phyloP scores from a whole-genome alignment of 192 early-diverging fungal species.

The Backusella macrospora region DNA sequence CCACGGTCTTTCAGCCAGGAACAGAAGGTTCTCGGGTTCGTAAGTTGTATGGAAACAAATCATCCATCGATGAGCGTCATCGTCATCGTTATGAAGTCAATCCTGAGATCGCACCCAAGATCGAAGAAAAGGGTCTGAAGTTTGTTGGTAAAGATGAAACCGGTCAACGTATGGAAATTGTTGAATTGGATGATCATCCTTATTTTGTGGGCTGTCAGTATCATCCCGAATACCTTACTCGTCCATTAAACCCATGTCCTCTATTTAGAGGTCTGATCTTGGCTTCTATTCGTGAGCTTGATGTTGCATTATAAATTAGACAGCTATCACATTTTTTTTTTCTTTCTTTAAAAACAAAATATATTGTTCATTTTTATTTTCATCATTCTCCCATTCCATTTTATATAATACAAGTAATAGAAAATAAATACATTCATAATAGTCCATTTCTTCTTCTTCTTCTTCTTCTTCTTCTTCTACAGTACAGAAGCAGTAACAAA shows the following conservation, averaged over 20 bases:
- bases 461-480: neutral
- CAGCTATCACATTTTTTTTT: neutral
- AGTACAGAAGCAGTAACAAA: slow-evolving; percentile 18
- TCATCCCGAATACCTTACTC: slow-evolving; percentile 97
- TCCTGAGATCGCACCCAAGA: slow-evolving; percentile 70
- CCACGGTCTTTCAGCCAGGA: slow-evolving; percentile 77
- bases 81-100: slow-evolving; percentile 99
- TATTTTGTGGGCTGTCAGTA: slow-evolving; percentile 96
- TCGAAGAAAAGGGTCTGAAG: slow-evolving; percentile 80
- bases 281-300: slow-evolving; percentile 77
- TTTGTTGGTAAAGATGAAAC: slow-evolving; percentile 96
- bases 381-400: neutral
- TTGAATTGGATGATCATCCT: slow-evolving; percentile 87
- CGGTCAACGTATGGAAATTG: slow-evolving; percentile 97
- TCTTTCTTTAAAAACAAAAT: neutral
- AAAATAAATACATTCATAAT: neutral
- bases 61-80: slow-evolving; percentile 84
- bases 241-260: slow-evolving; percentile 90
- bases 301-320: slow-evolving; percentile 40
- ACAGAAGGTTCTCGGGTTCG: slow-evolving; percentile 68
- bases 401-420: slow-evolving; percentile 1
- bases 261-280: slow-evolving; percentile 92
- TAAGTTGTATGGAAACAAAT: slow-evolving; percentile 62
- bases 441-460: neutral
- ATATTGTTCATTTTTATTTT: neutral